Evolutionary conservation across 78 protist species (phyloP).

Genomic region (Kipferlia bialata): DNA sequence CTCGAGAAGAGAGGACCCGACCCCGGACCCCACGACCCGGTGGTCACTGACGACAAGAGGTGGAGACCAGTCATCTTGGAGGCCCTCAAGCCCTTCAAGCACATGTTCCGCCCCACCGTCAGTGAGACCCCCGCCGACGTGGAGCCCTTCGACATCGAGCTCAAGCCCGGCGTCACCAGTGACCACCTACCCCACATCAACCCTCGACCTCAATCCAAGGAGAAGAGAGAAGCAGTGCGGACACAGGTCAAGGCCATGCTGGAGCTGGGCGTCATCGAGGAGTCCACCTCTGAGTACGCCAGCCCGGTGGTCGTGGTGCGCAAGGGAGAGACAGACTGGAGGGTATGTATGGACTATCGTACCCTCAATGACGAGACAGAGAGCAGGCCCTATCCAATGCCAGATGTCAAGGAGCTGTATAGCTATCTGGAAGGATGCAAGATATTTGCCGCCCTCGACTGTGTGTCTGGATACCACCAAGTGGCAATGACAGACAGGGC

Average conservation of each 20-base stretch:
- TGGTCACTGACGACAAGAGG: too few species aligned
- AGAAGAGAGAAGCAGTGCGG: neutral
- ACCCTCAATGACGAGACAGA: constrained; percentile 14
- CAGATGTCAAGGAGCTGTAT: constrained; percentile 1
- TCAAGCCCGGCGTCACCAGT: too few species aligned
- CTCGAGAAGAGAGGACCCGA: too few species aligned
- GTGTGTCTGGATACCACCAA: constrained; percentile 14
- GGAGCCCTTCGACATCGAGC: too few species aligned
- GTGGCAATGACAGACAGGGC: neutral
- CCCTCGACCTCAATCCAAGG: too few species aligned
- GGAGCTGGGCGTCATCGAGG: neutral
- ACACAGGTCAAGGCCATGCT: neutral
- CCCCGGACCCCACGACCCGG: too few species aligned
- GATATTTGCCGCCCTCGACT: constrained; percentile 14
- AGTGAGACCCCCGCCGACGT: too few species aligned
- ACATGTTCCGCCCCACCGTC: too few species aligned
- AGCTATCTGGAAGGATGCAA: neutral
- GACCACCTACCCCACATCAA: too few species aligned
- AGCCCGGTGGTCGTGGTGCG: constrained; percentile 21
- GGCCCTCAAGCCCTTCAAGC: too few species aligned
- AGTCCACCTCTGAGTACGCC: neutral
- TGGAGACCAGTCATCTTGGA: too few species aligned
- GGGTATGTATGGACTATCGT: constrained; percentile 36
- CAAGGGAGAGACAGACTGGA: constrained; percentile 12
- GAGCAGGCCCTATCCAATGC: constrained; percentile 5